Percentiles rank a stretch among this genome's conserved stretches.
Evolutionary conservation across 176 grass and related monocot species (phyloP).

Genomic region (Neostapfia colusana): DNA sequence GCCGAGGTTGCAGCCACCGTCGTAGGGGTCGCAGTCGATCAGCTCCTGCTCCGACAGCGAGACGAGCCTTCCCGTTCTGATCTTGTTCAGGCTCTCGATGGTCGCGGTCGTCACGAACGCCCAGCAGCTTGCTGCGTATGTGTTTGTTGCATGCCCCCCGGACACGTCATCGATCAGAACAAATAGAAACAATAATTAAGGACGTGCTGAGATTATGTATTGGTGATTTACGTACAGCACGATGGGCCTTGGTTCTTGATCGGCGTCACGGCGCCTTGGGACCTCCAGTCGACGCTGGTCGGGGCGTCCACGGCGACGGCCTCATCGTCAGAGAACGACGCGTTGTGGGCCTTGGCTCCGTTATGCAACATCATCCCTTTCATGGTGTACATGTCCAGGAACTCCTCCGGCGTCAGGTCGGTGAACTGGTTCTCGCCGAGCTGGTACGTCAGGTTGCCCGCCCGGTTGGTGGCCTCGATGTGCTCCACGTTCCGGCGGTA

Average conservation of each 20-base stretch:
- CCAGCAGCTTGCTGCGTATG: constrained; percentile 43
- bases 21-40: constrained; percentile 49
- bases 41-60: constrained; percentile 61
- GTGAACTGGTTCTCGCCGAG: constrained; percentile 62
- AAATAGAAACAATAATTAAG: too few relatives aligned
- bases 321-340: not conserved
- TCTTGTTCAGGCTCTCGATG: constrained; percentile 53
- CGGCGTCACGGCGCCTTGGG: constrained; percentile 35
- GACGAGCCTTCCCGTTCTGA: constrained; percentile 37
- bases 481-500: constrained; percentile 44
- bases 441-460: constrained; percentile 28
- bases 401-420: constrained; percentile 54
- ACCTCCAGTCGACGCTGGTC: constrained; percentile 39
- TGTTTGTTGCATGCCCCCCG: not conserved
- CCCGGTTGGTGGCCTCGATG: constrained; percentile 45
- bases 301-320: not conserved
- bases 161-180: too few relatives aligned
- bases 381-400: constrained; percentile 33
- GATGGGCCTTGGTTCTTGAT: constrained; percentile 26
- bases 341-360: not conserved
- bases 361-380: not conserved
- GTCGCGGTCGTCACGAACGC: constrained; percentile 54
- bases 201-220: too few relatives aligned
- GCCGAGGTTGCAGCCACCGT: constrained; percentile 46
- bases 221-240: not conserved